Evolutionary conservation across 2,329 filamentous ascomycete genomes (phyloP).

Genomic region (Dendrostoma leiphaemia): DNA sequence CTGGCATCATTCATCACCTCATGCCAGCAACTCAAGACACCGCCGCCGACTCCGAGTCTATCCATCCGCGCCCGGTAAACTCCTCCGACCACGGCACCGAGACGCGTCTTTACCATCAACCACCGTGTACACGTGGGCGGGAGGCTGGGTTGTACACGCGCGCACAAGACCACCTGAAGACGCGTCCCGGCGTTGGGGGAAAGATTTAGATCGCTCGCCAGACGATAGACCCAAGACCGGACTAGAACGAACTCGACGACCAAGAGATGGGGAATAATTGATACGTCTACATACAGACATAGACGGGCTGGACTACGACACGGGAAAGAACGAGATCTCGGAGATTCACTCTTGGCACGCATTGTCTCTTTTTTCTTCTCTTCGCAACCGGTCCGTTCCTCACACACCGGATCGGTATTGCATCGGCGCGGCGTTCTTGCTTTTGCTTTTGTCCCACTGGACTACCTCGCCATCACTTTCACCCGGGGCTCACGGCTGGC

Average conservation of each 20-base stretch:
- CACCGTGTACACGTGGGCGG: neutral
- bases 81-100: neutral
- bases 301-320: neutral
- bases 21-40: neutral
- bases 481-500: neutral
- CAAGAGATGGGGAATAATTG: neutral
- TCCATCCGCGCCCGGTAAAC: neutral
- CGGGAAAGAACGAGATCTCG: too few species aligned
- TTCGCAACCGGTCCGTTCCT: too few species aligned
- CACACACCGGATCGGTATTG: neutral
- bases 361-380: too few species aligned
- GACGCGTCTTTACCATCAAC: neutral
- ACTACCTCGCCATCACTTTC: neutral
- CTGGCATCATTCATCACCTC: neutral
- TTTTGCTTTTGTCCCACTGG: neutral
- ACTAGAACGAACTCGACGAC: too few species aligned
- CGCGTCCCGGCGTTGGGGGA: neutral
- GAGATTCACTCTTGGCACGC: too few species aligned
- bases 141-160: neutral
- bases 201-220: neutral
- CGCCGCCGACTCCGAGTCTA: too few species aligned
- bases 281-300: neutral
- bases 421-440: neutral
- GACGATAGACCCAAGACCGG: neutral
- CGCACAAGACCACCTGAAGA: neutral